Evolutionary conservation across 108 stramenopile species (phyloP), one percentile per base, ranked within the genome.

Genomic region (Fragilaria crotonensis): DNA sequence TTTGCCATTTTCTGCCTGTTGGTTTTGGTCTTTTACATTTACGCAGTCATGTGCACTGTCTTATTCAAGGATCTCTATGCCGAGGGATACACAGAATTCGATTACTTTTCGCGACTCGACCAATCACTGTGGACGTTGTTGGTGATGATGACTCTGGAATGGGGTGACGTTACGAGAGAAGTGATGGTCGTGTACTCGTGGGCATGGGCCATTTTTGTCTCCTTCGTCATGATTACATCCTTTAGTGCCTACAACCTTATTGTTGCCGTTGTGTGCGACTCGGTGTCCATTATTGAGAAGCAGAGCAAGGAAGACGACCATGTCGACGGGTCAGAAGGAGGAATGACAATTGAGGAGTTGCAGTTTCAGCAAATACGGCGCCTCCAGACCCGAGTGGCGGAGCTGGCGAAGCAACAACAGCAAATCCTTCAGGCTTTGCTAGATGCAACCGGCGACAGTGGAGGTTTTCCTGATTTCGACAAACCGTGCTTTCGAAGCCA

Each of bases 231-330:
- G 11, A 76, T 80, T 44, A 77, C 79, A 23, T 80, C 76, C 18
- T 87, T 87, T 68, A 69, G 83, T 14, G 77, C 78, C 19, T 76
- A 80, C 18, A 87, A 87, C 60, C 59, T 87, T 27, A 83, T 87
- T 52, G 78, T 87, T 71, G 85, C 85, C 31, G 81, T 87, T 20
- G 82, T 87, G 48, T 87, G 85, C 32, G 85, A 87, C 46, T 78
- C 81, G 28, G 72, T 87, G 33, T 55, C 74, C 7, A 41, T 41
- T 14, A 41, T 41, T 41, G 36, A 41, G 36, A 41, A 41, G 36
- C 36, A 41, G 36, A 11, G 11, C 2, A 27, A 41, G 52, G 45
- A 54, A 5, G 65, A 66, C 3, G 52, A 65, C 2, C 27, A 59
- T 18, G 46, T 11, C 14, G 50, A 45, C 44, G 18, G 44, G n/a